Percentiles rank a stretch among this genome's conserved stretches.
phyloP scores from a whole-genome alignment of 768 basidiomycete species.

The Russula compacta region DNA sequence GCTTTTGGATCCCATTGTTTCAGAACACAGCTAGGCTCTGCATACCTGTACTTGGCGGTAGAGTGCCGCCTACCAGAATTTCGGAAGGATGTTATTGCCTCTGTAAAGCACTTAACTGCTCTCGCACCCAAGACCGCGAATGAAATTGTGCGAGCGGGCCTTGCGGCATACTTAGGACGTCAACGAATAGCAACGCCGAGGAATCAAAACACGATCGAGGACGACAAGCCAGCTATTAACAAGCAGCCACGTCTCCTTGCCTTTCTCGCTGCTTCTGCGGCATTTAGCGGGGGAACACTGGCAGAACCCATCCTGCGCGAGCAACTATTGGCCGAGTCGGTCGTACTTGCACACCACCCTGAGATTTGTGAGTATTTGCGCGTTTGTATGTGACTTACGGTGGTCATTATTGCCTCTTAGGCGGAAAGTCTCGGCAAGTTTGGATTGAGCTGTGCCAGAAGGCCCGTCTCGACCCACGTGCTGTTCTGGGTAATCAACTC shows the following conservation, averaged over 20 bases:
- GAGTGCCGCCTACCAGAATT: constrained; percentile 47
- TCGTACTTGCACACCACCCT: constrained; percentile 71
- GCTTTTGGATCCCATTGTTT: background rate
- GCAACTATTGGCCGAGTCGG: constrained; percentile 39
- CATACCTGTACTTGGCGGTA: constrained; percentile 60
- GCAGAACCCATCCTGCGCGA: constrained; percentile 36
- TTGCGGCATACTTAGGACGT: constrained; percentile 40
- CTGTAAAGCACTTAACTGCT: constrained; percentile 33
- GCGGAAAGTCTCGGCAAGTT: constrained; percentile 40
- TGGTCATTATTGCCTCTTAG: constrained; percentile 23
- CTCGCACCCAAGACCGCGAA: constrained; percentile 41
- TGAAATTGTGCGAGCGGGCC: constrained; percentile 49
- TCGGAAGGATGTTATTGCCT: constrained; percentile 38
- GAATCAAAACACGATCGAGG: constrained; percentile 26
- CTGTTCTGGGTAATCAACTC: constrained; percentile 42
- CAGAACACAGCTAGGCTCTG: constrained; percentile 55
- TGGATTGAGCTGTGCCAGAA: constrained; percentile 83
- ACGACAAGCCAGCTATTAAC: constrained; percentile 35
- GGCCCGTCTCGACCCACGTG: constrained; percentile 56
- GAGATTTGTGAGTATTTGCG: constrained; percentile 40
- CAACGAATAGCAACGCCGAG: constrained; percentile 26
- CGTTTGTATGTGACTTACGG: background rate
- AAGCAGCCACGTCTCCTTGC: constrained; percentile 45
- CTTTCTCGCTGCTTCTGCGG: constrained; percentile 43
- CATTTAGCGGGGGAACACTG: constrained; percentile 33